These are phyloP conservation scores for Artemisia argyi DNA, from an alignment of 129 eudicot genomes.

Conservation along the genomic window DNA sequence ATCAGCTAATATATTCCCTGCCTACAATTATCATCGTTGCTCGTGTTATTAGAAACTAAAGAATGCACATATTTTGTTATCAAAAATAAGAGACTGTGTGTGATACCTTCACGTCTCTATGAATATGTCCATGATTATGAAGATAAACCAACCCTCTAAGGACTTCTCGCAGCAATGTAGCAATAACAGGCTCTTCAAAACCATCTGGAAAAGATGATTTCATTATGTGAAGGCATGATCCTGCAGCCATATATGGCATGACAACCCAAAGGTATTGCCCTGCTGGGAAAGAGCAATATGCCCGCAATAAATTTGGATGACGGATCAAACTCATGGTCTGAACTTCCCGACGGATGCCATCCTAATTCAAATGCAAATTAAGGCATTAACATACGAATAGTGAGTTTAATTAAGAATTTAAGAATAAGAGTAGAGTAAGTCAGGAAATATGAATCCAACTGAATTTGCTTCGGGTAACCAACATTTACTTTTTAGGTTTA, in stretches of 20 bases:
- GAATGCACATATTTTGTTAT: neutral
- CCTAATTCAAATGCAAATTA: constrained; percentile 42
- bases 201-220: constrained; percentile 85
- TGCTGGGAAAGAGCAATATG: constrained; percentile 79
- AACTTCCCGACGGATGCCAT: constrained; percentile 93
- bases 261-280: constrained; percentile 91
- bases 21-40: constrained; percentile 41
- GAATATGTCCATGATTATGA: constrained; percentile 90
- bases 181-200: constrained; percentile 89
- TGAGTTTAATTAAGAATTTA: no score
- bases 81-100: neutral
- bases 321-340: constrained; percentile 83
- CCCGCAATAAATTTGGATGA: constrained; percentile 80
- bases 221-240: constrained; percentile 93
- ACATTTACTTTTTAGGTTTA: no score
- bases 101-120: constrained; percentile 86
- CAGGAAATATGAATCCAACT: no score
- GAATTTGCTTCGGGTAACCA: no score
- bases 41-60: neutral
- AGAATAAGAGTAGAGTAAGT: no score
- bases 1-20: constrained; percentile 85
- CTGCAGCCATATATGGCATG: constrained; percentile 96
- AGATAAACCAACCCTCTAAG: constrained; percentile 89
- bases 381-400: no score
- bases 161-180: constrained; percentile 74